Evolutionary conservation across 257 asterid genomes (phyloP).

Genomic region (Nicotiana noctiflora): DNA sequence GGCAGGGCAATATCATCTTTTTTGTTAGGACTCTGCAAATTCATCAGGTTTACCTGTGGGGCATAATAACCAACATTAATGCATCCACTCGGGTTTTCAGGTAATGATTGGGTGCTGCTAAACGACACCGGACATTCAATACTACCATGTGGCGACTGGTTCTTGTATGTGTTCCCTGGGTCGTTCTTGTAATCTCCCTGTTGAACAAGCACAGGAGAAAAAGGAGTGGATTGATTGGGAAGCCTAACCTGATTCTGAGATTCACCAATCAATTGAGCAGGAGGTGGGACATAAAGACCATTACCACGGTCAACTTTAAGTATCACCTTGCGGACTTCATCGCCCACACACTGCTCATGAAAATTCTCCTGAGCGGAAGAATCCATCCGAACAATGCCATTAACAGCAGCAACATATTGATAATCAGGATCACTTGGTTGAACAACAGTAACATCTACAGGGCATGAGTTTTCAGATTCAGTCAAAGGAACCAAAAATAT

Average conservation of each 20-base stretch:
- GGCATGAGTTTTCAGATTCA: conserved; percentile 39
- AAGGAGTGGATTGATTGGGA: conserved; percentile 21
- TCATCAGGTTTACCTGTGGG: conserved; percentile 22
- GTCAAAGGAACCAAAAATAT: conserved; percentile 52
- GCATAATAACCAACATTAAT: conserved; percentile 17
- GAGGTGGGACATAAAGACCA: conserved; percentile 26
- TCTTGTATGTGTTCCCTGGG: conserved; percentile 4
- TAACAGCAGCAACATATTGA: conserved; percentile 62
- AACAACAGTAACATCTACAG: conserved; percentile 24
- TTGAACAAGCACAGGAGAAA: conserved; percentile 25
- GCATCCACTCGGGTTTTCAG: conserved; percentile 25
- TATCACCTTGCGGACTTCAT: conserved; percentile 26
- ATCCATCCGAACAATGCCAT: conserved; percentile 43
- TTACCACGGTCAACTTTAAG: conserved; percentile 29
- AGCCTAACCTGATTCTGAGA: conserved; percentile 20
- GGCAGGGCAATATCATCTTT: conserved; percentile 22
- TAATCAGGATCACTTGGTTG: conserved; percentile 40
- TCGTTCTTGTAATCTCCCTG: conserved; percentile 28
- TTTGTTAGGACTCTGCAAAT: conserved; percentile 16
- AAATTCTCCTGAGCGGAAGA: conserved; percentile 23
- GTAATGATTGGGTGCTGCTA: conserved; percentile 20
- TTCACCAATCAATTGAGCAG: conserved; percentile 16
- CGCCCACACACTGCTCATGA: conserved; percentile 22
- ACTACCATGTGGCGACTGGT: conserved; percentile 26
- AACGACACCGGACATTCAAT: conserved; percentile 23